Percentiles rank a stretch among this genome's conserved stretches.
phyloP scores from a whole-genome alignment of 768 basidiomycete species.

The Fistulinella prunicolor region DNA sequence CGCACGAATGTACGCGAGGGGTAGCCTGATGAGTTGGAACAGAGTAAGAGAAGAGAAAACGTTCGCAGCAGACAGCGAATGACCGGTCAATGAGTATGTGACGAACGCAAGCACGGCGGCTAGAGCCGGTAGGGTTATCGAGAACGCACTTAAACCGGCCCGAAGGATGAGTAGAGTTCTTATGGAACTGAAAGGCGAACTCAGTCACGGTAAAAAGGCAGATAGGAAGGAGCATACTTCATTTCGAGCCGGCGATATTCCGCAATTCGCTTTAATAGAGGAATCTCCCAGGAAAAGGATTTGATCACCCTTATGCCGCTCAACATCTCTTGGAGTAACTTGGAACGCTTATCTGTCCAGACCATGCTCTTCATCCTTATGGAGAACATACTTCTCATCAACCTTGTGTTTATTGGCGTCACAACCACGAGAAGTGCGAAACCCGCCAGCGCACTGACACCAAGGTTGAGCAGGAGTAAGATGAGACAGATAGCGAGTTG shows the following conservation, averaged over 20 bases:
- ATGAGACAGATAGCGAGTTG: slow-evolving; percentile 76
- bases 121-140: slow-evolving; percentile 69
- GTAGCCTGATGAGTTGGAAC: slow-evolving; percentile 80
- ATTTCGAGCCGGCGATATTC: slow-evolving; percentile 73
- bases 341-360: slow-evolving; percentile 90
- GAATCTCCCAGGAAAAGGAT: slow-evolving; percentile 84
- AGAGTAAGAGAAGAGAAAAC: slow-evolving; percentile 84
- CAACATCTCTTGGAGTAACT: slow-evolving; percentile 84
- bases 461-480: slow-evolving; percentile 71
- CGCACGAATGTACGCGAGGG: slow-evolving; percentile 68
- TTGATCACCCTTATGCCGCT: slow-evolving; percentile 92
- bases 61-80: slow-evolving; percentile 61
- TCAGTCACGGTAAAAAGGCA: too few relatives aligned
- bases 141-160: slow-evolving; percentile 63
- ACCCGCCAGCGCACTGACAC: slow-evolving; percentile 54
- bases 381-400: slow-evolving; percentile 62
- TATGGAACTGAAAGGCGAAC: slow-evolving; percentile 45
- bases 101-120: slow-evolving; percentile 78
- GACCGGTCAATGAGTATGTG: slow-evolving; percentile 72
- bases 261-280: slow-evolving; percentile 72
- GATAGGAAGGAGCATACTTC: slow-evolving; percentile 37
- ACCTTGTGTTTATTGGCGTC: slow-evolving; percentile 69
- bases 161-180: slow-evolving; percentile 65
- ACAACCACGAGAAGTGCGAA: slow-evolving; percentile 64
- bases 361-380: slow-evolving; percentile 72